Conservation (phyloP, 352 stramenopile species). For the Paralagenidium karlingii region DNA sequence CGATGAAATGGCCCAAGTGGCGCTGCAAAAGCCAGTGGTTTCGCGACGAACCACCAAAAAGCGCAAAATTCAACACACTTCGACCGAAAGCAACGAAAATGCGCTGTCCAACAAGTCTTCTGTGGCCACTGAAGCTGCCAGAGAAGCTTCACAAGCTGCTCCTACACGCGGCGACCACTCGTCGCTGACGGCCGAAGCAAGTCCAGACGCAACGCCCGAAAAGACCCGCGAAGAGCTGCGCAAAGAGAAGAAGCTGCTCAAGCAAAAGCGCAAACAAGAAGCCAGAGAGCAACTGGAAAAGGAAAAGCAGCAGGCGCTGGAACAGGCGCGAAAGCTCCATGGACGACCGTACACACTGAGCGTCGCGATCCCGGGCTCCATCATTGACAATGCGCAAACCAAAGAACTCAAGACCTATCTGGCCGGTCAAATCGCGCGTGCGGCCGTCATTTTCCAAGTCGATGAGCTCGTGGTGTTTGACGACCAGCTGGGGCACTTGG, state of each 20-base stretch:
- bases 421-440: constrained; percentile 92
- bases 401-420: constrained; percentile 95
- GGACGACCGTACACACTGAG: constrained; percentile 88
- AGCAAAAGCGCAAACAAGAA: constrained; percentile 30
- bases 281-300: constrained; percentile 15
- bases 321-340: constrained; percentile 26
- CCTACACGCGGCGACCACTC: not conserved
- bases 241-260: constrained; percentile 57
- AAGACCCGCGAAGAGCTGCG: constrained; percentile 49
- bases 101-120: not conserved
- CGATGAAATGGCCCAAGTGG: constrained; percentile 63
- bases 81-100: no score
- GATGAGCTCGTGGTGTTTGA: constrained; percentile 98
- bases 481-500: constrained; percentile 87
- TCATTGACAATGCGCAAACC: constrained; percentile 96
- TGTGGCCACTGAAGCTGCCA: no score
- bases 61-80: no score
- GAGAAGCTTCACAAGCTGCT: constrained; percentile 34
- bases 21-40: no score
- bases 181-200: not conserved
- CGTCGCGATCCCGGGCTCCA: constrained; percentile 93
- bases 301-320: constrained; percentile 18
- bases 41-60: not conserved
- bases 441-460: constrained; percentile 95
- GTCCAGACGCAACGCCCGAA: constrained; percentile 11